Evolutionary conservation across 2,329 filamentous ascomycete genomes (phyloP).

Genomic region (Fusarium begoniae): DNA sequence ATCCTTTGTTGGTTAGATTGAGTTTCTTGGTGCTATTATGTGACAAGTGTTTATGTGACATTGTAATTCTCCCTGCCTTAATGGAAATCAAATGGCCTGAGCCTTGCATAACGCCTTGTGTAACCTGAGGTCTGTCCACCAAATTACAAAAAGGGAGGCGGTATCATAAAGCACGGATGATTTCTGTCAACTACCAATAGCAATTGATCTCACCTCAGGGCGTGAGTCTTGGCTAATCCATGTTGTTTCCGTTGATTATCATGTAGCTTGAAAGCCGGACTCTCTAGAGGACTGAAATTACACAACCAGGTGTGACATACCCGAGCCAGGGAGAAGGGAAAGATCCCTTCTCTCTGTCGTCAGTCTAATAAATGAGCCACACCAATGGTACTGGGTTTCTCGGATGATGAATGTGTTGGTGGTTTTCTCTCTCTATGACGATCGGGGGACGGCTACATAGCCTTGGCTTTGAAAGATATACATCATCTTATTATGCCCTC

Average conservation of each 20-base stretch:
- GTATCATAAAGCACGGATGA: background rate
- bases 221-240: background rate
- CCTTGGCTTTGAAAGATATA: background rate
- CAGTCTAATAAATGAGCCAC: background rate
- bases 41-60: background rate
- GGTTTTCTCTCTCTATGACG: background rate
- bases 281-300: background rate
- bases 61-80: background rate
- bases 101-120: background rate
- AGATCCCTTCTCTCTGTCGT: background rate
- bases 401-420: background rate
- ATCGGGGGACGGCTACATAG: background rate
- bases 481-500: background rate
- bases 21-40: background rate
- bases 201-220: too few relatives aligned
- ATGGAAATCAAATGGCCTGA: background rate
- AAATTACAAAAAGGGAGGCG: background rate
- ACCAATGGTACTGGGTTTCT: background rate
- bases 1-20: background rate
- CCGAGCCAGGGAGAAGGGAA: background rate
- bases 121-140: background rate
- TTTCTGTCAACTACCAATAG: background rate
- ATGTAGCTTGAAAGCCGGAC: background rate
- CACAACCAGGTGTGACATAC: background rate
- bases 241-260: background rate